These are phyloP conservation scores for Fermentozyma sake DNA, from an alignment of 1,139 yeast genomes.

Conservation along the genomic window DNA sequence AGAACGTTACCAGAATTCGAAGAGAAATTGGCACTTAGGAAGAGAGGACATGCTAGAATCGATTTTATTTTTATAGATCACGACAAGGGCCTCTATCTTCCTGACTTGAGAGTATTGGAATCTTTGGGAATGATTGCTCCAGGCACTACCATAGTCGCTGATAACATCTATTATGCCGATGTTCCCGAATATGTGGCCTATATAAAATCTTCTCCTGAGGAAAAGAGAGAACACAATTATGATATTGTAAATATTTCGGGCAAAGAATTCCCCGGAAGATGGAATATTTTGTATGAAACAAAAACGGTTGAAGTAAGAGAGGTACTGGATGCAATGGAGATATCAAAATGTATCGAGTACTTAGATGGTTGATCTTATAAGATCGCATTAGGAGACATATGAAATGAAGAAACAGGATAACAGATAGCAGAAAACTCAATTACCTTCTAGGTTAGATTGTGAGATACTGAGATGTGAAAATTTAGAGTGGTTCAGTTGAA, in stretches of 20 bases:
- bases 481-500: no score
- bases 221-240: slow-evolving; percentile 25
- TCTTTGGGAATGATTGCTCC: slow-evolving; percentile 34
- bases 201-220: slow-evolving; percentile 35
- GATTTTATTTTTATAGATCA: slow-evolving; percentile 44
- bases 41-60: slow-evolving; percentile 13
- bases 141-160: slow-evolving; percentile 40
- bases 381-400: no score
- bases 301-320: slow-evolving; percentile 13
- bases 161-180: slow-evolving; percentile 33
- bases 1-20: slow-evolving; percentile 24
- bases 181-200: slow-evolving; percentile 39
- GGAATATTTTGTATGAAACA: slow-evolving; percentile 42
- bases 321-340: slow-evolving; percentile 25
- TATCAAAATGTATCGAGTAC: slow-evolving; percentile 14
- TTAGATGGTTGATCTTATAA: slow-evolving; percentile 4
- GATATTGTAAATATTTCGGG: slow-evolving; percentile 25
- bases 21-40: slow-evolving; percentile 10
- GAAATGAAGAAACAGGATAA: no score
- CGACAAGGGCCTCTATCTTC: slow-evolving; percentile 32
- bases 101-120: slow-evolving; percentile 42
- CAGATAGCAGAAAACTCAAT: no score
- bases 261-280: slow-evolving; percentile 29
- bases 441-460: no score
- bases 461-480: no score